Evolutionary conservation across 441 rosid species (phyloP), one percentile per base, ranked within the genome.

Genomic region (Corymbia calophylla): DNA sequence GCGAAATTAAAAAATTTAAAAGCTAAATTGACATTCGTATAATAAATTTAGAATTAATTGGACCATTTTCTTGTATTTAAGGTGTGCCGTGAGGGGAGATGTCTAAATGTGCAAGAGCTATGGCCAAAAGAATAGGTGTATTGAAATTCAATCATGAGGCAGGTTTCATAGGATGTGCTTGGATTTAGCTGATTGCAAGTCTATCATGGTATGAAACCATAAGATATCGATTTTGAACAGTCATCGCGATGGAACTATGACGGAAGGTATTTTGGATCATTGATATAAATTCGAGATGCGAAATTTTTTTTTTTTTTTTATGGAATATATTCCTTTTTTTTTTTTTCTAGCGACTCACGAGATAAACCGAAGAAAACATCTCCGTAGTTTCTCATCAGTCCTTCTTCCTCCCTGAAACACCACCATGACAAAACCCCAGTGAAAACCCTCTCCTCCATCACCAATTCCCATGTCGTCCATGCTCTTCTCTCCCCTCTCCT

Each of bases 241-340:
- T 66, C 11, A 32, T 31, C 44, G 31, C 8, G 6, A 66, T 16
- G 77, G 0, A 66, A 66, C 2, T 16, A 11, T 9, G 1, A 66
- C 9, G 9, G 5, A 66, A 16, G 23, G 23, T 29, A 29, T 62
- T 13, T 62, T 6, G 17, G 15, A 16, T 62, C 9, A 14, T 0
- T 13, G 0, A 17, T n/a, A n/a, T 17, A 14, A 29, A 29, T 53
- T 2, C 54, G 18, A 2, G 17, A 53, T 0, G 55, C 55, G 44
- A 16, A 53, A 16, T 16, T 5, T 3, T 53, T 7, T 14, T 16
- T 15, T 3, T 17, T 17, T 6, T 12, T 14, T 64, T 6, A 64
- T 64, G 73, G 19, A 64, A n/a, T 21, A n/a, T n/a, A n/a, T n/a
- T n/a, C n/a, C n/a, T n/a, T n/a, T n/a, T n/a, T 16, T 2, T 32